A percentile compares a stretch with the other conserved stretches of the same genome.
phyloP scores from a whole-genome alignment of 306 rosid genomes.

The Canavalia ensiformis region DNA sequence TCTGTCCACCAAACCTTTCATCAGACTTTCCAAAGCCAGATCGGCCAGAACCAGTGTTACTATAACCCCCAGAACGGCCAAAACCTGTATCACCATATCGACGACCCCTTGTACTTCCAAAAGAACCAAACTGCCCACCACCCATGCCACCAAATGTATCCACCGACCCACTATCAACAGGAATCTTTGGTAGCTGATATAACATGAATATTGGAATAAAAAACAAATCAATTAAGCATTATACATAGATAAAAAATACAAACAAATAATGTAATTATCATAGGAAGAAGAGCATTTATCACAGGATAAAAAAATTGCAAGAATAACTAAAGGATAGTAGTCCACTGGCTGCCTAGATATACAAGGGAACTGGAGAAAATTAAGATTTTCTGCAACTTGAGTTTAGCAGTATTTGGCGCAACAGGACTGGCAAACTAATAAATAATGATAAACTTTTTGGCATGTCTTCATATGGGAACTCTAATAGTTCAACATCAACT shows the following conservation, averaged over 20 bases:
- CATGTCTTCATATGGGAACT: neutral
- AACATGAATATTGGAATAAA: constrained; percentile 40
- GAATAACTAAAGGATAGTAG: constrained; percentile 6
- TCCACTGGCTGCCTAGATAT: neutral
- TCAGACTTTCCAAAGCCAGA: constrained; percentile 59
- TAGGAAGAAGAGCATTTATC: neutral
- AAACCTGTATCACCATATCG: constrained; percentile 56
- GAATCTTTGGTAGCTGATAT: constrained; percentile 78
- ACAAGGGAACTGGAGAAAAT: neutral
- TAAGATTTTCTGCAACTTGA: constrained; percentile 26
- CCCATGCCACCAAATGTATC: constrained; percentile 64
- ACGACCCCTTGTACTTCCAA: constrained; percentile 58
- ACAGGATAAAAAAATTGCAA: neutral
- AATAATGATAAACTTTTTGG: neutral
- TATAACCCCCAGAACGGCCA: constrained; percentile 60
- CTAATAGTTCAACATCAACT: constrained; percentile 15
- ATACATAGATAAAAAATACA: neutral
- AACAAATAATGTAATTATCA: neutral
- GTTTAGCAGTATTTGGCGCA: neutral
- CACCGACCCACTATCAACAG: constrained; percentile 64
- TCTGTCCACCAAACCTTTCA: constrained; percentile 53
- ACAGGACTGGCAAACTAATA: neutral
- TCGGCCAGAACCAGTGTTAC: constrained; percentile 57
- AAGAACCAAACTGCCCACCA: constrained; percentile 60
- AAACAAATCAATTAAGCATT: constrained; percentile 45